Percentiles rank a stretch among this genome's conserved stretches.
phyloP scores from a whole-genome alignment of 2,329 filamentous ascomycete species.

The Tolypocladium ovalisporum region DNA sequence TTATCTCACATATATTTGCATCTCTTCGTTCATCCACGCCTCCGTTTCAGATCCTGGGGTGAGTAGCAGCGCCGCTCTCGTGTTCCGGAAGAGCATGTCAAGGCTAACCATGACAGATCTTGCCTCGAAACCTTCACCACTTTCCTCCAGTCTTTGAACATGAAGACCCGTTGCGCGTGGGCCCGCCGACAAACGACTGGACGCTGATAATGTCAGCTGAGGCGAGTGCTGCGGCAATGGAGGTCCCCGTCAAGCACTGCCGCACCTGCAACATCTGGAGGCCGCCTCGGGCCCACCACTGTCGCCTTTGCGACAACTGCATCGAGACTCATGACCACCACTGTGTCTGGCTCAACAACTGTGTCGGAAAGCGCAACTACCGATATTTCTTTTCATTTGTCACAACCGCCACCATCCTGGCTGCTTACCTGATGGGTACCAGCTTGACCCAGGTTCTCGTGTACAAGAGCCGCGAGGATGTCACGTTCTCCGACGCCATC shows the following conservation, averaged over 20 bases:
- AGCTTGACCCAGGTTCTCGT: slow-evolving; percentile 72
- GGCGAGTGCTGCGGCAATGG: slow-evolving; percentile 74
- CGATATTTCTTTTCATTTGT: slow-evolving; percentile 96
- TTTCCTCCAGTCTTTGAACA: slow-evolving; percentile 67
- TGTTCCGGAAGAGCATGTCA: not conserved
- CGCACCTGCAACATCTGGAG: slow-evolving; percentile 97
- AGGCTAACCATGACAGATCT: slow-evolving; percentile 47
- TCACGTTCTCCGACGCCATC: slow-evolving; percentile 60
- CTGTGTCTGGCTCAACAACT: slow-evolving; percentile 99
- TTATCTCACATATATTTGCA: slow-evolving; percentile 81
- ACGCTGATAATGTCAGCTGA: slow-evolving; percentile 76
- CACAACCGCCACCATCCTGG: slow-evolving; percentile 63
- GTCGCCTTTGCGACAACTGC: slow-evolving; percentile 92
- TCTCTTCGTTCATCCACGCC: slow-evolving; percentile 90
- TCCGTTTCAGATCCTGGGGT: slow-evolving; percentile 89
- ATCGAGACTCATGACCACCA: slow-evolving; percentile 96
- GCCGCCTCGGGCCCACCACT: slow-evolving; percentile 90
- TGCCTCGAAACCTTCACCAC: slow-evolving; percentile 83
- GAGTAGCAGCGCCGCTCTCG: slow-evolving; percentile 27
- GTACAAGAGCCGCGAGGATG: slow-evolving; percentile 51
- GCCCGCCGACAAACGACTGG: slow-evolving; percentile 88
- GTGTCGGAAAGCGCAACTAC: slow-evolving; percentile 92
- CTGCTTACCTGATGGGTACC: slow-evolving; percentile 63
- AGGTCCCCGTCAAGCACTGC: slow-evolving; percentile 96
- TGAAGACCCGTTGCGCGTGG: slow-evolving; percentile 71